These are phyloP conservation scores for Gentiana dahurica DNA, from an alignment of 257 asterid genomes.

Conservation along the genomic window DNA sequence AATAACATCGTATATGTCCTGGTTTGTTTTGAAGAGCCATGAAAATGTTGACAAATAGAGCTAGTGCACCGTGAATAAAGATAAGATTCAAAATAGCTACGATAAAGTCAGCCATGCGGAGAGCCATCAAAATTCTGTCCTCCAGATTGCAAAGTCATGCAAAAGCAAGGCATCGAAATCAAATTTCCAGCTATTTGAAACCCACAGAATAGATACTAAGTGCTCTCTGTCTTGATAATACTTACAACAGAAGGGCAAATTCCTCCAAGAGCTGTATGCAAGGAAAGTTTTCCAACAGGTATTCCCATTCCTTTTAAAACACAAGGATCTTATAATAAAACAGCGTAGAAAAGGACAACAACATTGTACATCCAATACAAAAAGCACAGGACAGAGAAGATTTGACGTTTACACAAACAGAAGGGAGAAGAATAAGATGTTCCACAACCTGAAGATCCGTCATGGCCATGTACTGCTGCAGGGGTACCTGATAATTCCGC, in stretches of 20 bases:
- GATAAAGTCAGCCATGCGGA: too few relatives aligned
- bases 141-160: too few relatives aligned
- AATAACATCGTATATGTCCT: too few relatives aligned
- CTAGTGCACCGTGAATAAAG: too few relatives aligned
- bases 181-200: not conserved
- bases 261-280: constrained; percentile 92
- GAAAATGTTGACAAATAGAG: too few relatives aligned
- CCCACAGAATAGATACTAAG: not conserved
- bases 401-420: not conserved
- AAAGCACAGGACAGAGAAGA: not conserved
- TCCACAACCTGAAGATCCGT: constrained; percentile 94
- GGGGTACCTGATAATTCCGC: constrained; percentile 90
- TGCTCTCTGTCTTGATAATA: constrained; percentile 1
- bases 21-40: too few relatives aligned
- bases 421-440: constrained; percentile 1
- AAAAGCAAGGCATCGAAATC: too few relatives aligned
- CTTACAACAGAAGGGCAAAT: constrained; percentile 76
- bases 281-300: constrained; percentile 87
- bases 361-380: not conserved
- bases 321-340: constrained; percentile 12
- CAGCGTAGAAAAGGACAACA: not conserved
- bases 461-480: constrained; percentile 99
- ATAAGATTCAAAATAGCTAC: too few relatives aligned
- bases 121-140: too few relatives aligned
- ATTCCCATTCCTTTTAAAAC: constrained; percentile 90